Conservation (phyloP, 208 protist genomes). For the Vickermania ingenoplastis region DNA sequence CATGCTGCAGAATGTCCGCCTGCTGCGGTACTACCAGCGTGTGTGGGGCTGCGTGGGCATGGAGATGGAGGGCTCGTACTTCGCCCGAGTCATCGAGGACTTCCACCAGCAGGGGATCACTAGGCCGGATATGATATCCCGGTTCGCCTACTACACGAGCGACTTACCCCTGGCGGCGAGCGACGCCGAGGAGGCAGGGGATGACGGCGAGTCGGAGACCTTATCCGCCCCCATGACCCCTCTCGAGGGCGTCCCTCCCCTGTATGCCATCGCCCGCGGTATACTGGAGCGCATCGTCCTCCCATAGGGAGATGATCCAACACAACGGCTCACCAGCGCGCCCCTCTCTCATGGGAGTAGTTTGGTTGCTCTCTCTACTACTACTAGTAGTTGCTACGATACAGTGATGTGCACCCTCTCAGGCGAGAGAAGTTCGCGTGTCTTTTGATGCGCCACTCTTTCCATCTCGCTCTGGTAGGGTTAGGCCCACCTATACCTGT, state of each 20-base stretch:
- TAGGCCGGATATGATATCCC: conserved; percentile 37
- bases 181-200: conserved; percentile 23
- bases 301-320: conserved; percentile 1
- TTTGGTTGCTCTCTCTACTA: no score
- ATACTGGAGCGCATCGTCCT: conserved; percentile 67
- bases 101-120: conserved; percentile 74
- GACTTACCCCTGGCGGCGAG: conserved; percentile 65
- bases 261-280: conserved; percentile 79
- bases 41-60: conserved; percentile 77
- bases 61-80: conserved; percentile 88
- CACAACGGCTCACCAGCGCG: no score
- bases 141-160: conserved; percentile 85
- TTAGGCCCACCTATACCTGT: no score
- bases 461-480: no score
- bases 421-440: no score
- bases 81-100: conserved; percentile 75
- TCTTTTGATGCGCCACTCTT: no score
- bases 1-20: conserved; percentile 75
- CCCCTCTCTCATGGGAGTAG: no score
- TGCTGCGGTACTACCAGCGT: conserved; percentile 75
- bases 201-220: conserved; percentile 21
- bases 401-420: no score
- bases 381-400: no score
- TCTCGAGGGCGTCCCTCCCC: conserved; percentile 69
- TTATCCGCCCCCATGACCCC: conserved; percentile 69